Conservation (phyloP, 352 stramenopile genomes). For the Globisporangium solare region DNA sequence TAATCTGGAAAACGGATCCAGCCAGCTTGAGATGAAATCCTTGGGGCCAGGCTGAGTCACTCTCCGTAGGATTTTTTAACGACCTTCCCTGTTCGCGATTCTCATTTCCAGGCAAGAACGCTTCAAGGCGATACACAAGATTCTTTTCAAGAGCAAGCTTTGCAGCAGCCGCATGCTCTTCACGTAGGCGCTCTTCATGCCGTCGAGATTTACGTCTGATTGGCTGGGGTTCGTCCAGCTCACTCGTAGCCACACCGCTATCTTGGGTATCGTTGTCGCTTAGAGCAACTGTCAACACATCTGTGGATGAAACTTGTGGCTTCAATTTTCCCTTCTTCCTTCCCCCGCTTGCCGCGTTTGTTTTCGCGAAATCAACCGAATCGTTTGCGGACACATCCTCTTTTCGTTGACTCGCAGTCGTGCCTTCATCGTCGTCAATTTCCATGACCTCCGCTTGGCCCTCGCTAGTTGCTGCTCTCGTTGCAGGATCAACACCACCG, state of each 20-base stretch:
- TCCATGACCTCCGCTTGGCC: not conserved
- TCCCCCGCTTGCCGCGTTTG: not conserved
- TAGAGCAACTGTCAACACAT: slow-evolving; percentile 1
- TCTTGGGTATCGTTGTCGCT: slow-evolving; percentile 49
- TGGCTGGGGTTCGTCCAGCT: slow-evolving; percentile 23
- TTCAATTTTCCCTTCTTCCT: slow-evolving; percentile 10
- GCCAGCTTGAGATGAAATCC: slow-evolving; percentile 25
- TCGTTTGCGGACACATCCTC: not conserved
- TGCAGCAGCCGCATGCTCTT: slow-evolving; percentile 61
- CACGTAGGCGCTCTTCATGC: slow-evolving; percentile 56
- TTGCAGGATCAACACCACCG: not conserved
- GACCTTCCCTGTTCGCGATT: slow-evolving; percentile 7
- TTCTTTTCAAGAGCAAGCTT: slow-evolving; percentile 61
- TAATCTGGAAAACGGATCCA: slow-evolving; percentile 27
- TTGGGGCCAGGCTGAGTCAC: slow-evolving; percentile 18
- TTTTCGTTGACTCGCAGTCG: not conserved
- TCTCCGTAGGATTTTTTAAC: slow-evolving; percentile 6
- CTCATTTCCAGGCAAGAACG: slow-evolving; percentile 29
- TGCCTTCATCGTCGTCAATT: not conserved
- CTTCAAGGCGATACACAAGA: slow-evolving; percentile 41
- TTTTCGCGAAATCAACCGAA: too few relatives aligned
- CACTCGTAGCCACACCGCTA: slow-evolving; percentile 20
- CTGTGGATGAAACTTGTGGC: slow-evolving; percentile 1
- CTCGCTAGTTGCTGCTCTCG: not conserved
- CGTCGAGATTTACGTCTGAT: slow-evolving; percentile 56